Base-by-base conservation (phyloP, 2,329 filamentous ascomycete genomes). In the Botryotinia globosa region DNA sequence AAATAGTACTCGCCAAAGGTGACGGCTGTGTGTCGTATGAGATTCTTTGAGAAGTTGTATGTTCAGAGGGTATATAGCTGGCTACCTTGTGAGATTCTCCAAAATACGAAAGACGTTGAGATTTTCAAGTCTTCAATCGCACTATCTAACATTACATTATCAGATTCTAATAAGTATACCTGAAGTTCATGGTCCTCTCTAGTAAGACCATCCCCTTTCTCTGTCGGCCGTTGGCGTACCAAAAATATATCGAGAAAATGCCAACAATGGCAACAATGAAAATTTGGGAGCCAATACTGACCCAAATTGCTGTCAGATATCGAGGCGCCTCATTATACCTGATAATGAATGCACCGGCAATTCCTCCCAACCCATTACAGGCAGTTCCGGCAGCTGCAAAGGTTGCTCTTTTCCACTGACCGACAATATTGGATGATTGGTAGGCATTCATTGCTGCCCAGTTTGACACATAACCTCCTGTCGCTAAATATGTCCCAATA, bases 361-460 rank as follows among this genome's bases (percentile, higher is more conserved):
- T 96, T 56, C 93, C 93, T 54, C 93, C 93, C 29, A 97, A 84
- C 1, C 92, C 93, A 20, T 93, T 93, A 68, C 93, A 90, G 12
- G 91, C 91, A 8, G 96, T 92, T 16, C 94, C 87, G 0, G 90
- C 91, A 4, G 93, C 92, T 73, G 89, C 91, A 80, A 90, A 91
- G 76, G 96, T 91, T 1, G 93, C 93, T 71, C 94, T 89, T 84
- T 95, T 97, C 92, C 93, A 97, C 83, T 97, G 93, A 0, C 93
- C 93, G 70, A 92, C 90, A 79, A 97, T 91, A 82, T 97, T 97
- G 83, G 95, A 96, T 61, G 92, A 92, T 83, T 95, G 93, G 83
- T 93, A 96, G 0, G 92, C 87, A 85, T 96, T 90, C 72, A 89
- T 86, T 1, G 89, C 86, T 0, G 94, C 93, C n/a, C 95, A 87